Evolutionary conservation across 352 stramenopile species (phyloP).

Genomic region (Discostella stelligera): DNA sequence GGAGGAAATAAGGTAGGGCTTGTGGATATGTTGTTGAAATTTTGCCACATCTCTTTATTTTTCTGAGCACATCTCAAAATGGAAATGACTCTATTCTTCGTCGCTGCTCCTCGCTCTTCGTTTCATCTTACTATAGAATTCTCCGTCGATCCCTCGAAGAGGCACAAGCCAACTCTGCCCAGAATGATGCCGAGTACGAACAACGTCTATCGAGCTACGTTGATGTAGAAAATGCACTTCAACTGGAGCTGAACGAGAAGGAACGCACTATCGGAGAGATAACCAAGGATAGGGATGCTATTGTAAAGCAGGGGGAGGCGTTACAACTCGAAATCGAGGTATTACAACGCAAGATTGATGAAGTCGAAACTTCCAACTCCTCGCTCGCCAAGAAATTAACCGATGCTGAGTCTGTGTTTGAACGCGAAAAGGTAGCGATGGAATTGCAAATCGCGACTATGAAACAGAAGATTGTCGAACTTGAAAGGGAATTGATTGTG

Average conservation of each 20-base stretch:
- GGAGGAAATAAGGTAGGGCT: slow-evolving; percentile 38
- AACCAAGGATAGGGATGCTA: slow-evolving; percentile 20
- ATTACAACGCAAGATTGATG: slow-evolving; percentile 29
- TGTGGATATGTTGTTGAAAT: neutral
- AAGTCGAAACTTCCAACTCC: slow-evolving; percentile 12
- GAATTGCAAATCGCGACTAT: slow-evolving; percentile 10
- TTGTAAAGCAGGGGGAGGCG: slow-evolving; percentile 23
- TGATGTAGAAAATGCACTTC: slow-evolving; percentile 31
- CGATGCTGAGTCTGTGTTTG: slow-evolving; percentile 8
- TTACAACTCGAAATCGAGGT: slow-evolving; percentile 35
- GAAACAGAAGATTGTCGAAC: slow-evolving; percentile 22
- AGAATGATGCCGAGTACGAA: slow-evolving; percentile 30
- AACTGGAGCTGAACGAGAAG: slow-evolving; percentile 24
- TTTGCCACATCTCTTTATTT: slow-evolving; percentile 5
- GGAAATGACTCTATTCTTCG: neutral
- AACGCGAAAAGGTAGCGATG: slow-evolving; percentile 25
- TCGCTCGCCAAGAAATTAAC: slow-evolving; percentile 25
- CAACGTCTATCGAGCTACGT: slow-evolving; percentile 19
- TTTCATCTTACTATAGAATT: slow-evolving; percentile 8
- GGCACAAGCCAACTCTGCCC: slow-evolving; percentile 25
- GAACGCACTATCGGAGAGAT: slow-evolving; percentile 23
- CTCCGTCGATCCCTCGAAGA: slow-evolving; percentile 37
- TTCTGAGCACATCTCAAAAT: neutral
- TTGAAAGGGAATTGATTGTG: slow-evolving; percentile 34
- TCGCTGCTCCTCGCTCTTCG: neutral